Base-by-base conservation (phyloP, 495 filamentous ascomycete genomes). In the Oidiodendron maius region DNA sequence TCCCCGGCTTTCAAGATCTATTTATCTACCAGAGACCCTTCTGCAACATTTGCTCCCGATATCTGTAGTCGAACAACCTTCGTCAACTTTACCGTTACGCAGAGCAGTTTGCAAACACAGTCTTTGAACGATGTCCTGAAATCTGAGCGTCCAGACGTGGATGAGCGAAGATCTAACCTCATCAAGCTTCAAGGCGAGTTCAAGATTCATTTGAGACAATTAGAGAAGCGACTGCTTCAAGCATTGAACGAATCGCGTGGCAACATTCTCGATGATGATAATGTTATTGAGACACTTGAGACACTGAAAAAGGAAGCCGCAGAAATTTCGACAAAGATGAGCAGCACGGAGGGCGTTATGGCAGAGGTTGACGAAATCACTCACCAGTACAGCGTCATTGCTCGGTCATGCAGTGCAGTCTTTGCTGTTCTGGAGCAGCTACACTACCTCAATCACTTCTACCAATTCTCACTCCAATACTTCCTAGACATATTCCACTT, bases 111-210 rank as follows among this genome's bases (percentile, higher is more conserved):
- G 61, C 91, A 95, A 65, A 96, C 93, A 10, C 93, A 97, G 70
- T 96, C 91, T 2, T 74, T 99, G 52, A 96, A 96, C 54, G 89
- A 97, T 48, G 91, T 96, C 17, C 72, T 99, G 58, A 97, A 96
- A 63, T 94, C 88, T 35, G 93, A 99, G 72, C 81, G 94, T 40
- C 91, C 94, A 20, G 93, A 99, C 68, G 90, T 99, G n/a, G 93
- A 99, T 61, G 86, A 95, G 68, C 78, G 91, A 47, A 84, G 93
- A 40, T 94, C 90, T 18, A 96, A 97, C 61, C 80, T 97, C 42
- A 93, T 97, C 71, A 99, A 97, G 66, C 76, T 96, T 63, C 94
- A 97, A 71, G 93, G 93, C 55, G 93, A 99, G 66, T 99, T 99
- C 78, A 96, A 91, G 67, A 81, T 95, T 15, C 91, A 96, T 68